Evolutionary conservation across 2,329 filamentous ascomycete species (phyloP), one percentile per base, ranked within the genome.

Genomic region (Penicillium capsulatum): DNA sequence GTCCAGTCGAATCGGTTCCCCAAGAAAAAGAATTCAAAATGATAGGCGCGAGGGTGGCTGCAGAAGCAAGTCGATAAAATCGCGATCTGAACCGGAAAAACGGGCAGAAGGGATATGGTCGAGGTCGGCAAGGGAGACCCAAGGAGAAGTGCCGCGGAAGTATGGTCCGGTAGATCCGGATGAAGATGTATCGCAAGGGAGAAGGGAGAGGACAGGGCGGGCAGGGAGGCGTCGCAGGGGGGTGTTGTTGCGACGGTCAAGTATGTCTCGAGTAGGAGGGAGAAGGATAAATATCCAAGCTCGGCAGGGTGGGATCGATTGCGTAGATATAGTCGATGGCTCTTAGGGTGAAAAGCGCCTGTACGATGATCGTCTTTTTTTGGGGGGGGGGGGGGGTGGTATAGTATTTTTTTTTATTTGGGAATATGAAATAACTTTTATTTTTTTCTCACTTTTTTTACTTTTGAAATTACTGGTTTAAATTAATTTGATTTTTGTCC

Each of bases 181-280:
- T 54, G 53, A 58, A 53, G 40, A 46, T 34, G 52, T 44, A 52
- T 58, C 50, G 58, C 58, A 64, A 61, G 61, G 54, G 52, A 54
- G 49, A 59, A 58, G 54, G 51, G 57, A 53, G 53, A 59, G 50
- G 36, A 51, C 53, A 58, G 50, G 52, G 45, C 35, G 45, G 35
- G 32, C 46, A 44, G 40, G 40, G 38, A 45, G 40, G 32, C 35
- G 42, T 40, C 40, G 35, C 20, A 34, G 34, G 26, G 34, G 19
- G 31, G 32, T 34, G 35, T 22, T 26, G n/a, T 33, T 37, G 19
- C 19, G 38, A 42, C 35, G 27, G 34, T 42, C 36, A 45, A 36
- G 45, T 48, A 48, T 48, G 46, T 45, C 31, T 22, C 26, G 26
- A n/a, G 26, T 28, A 5, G 5, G 9, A 11, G 26, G 11, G 26